A percentile compares a stretch with the other conserved stretches of the same genome.
Conservation (phyloP, 31 red algal species). For the Porphyra umbilicalis region DNA sequence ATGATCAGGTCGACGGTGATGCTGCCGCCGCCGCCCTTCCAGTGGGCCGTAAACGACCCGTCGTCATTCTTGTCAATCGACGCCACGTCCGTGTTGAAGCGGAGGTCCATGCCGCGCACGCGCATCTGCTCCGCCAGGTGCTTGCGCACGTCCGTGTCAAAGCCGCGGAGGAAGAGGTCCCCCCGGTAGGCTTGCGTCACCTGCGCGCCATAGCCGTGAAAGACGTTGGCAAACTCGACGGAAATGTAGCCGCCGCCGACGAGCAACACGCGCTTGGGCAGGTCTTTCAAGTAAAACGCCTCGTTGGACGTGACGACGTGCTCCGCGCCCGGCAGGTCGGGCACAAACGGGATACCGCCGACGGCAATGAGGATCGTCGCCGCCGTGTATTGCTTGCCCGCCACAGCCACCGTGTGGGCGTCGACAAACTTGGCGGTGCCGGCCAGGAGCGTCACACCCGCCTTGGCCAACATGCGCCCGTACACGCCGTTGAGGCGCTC, state of each 20-base stretch:
- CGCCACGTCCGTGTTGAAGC: conserved; percentile 28
- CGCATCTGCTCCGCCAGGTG: conserved; percentile 45
- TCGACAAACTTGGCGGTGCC: conserved; percentile 32
- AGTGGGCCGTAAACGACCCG: conserved; percentile 11
- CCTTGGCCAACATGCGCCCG: conserved; percentile 29
- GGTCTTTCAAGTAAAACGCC: conserved; percentile 34
- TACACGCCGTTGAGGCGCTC: conserved; percentile 60
- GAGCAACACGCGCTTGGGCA: conserved; percentile 32
- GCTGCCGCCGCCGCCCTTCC: conserved; percentile 29
- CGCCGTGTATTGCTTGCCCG: conserved; percentile 5
- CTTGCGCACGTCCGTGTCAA: conserved; percentile 46
- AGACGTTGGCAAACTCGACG: conserved; percentile 71
- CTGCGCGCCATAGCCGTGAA: conserved; percentile 43
- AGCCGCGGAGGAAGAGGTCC: conserved; percentile 39
- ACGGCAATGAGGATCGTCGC: conserved; percentile 47
- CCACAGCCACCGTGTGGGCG: conserved; percentile 32
- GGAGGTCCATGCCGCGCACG: conserved; percentile 33
- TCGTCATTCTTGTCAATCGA: conserved; percentile 29
- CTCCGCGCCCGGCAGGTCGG: conserved; percentile 37
- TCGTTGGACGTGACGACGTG: conserved; percentile 47
- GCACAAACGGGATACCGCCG: conserved; percentile 33
- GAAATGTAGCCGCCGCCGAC: conserved; percentile 82
- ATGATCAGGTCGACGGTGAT: conserved; percentile 40
- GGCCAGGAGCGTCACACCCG: conserved; percentile 31
- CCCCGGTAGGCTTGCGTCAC: conserved; percentile 60